These are phyloP conservation scores for Rhododendron mucronatum DNA, from an alignment of 148 eudicot species.

Conservation along the genomic window DNA sequence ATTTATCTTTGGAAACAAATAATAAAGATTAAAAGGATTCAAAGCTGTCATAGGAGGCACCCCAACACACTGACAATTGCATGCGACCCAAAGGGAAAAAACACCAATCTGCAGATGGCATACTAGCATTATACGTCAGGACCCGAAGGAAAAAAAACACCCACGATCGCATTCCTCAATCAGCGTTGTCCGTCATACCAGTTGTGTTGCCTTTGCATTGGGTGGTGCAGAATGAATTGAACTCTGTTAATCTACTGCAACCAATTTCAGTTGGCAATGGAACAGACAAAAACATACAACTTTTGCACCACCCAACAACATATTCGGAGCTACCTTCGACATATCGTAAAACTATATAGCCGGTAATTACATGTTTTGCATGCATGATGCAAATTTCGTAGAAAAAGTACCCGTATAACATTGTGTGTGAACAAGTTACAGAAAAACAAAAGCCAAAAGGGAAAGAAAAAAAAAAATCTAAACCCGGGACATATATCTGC, in stretches of 20 bases:
- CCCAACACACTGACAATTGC: too few species aligned
- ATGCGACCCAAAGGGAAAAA: too few species aligned
- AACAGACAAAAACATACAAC: neutral
- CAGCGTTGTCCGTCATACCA: too few species aligned
- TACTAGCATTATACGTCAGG: too few species aligned
- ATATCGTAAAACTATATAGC: neutral
- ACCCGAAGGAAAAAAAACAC: too few species aligned
- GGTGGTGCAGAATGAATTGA: too few species aligned
- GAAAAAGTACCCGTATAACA: neutral
- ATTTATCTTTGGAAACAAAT: too few species aligned
- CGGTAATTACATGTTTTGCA: neutral
- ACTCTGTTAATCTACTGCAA: slow-evolving; percentile 5
- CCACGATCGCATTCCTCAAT: too few species aligned
- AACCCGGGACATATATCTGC: neutral
- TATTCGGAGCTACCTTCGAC: neutral
- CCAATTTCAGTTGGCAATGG: neutral
- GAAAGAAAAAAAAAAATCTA: neutral
- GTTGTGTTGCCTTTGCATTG: too few species aligned
- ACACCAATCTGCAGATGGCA: too few species aligned
- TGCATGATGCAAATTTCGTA: neutral
- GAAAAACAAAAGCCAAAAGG: neutral
- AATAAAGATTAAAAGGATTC: too few species aligned
- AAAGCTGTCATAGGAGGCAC: too few species aligned
- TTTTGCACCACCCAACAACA: neutral
- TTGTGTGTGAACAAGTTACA: neutral